These are phyloP conservation scores for Xylaria bambusicola DNA, from an alignment of 495 filamentous ascomycete genomes.

Conservation along the genomic window DNA sequence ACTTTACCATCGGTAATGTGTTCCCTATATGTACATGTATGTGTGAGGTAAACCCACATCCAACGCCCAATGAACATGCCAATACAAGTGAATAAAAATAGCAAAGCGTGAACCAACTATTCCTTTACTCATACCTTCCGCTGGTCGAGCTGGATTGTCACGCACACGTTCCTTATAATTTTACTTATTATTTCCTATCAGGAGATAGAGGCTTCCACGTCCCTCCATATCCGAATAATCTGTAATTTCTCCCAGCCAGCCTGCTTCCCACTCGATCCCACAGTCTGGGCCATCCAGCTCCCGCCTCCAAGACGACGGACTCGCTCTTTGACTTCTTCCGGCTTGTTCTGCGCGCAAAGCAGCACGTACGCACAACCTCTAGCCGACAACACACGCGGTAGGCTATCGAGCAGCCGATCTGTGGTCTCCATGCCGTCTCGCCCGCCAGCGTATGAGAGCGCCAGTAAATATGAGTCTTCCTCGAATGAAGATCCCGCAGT, in stretches of 20 bases:
- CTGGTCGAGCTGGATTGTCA: too few species aligned
- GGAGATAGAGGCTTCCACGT: neutral
- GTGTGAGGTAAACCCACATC: neutral
- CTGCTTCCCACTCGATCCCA: constrained; percentile 77
- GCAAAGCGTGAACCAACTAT: too few species aligned
- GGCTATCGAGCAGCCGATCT: constrained; percentile 66
- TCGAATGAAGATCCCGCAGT: constrained; percentile 51
- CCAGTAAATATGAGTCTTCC: constrained; percentile 76
- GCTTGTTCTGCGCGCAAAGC: constrained; percentile 84
- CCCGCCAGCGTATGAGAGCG: constrained; percentile 86
- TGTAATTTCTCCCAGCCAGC: constrained; percentile 92
- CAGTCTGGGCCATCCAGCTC: constrained; percentile 73
- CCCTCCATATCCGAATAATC: constrained; percentile 76
- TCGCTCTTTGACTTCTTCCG: constrained; percentile 69
- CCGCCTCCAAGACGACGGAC: constrained; percentile 56
- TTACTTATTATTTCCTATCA: neutral
- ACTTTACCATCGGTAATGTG: too few species aligned
- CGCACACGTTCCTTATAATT: too few species aligned
- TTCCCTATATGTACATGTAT: neutral
- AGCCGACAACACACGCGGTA: constrained; percentile 63
- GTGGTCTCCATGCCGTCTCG: constrained; percentile 92
- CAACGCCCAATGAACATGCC: too few species aligned
- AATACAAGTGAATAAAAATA: too few species aligned
- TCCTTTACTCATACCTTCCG: too few species aligned
- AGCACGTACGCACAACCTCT: constrained; percentile 85